Percentiles rank a stretch among this genome's conserved stretches.
phyloP scores from a whole-genome alignment of 768 basidiomycete species.

The Termitomyces sp. region DNA sequence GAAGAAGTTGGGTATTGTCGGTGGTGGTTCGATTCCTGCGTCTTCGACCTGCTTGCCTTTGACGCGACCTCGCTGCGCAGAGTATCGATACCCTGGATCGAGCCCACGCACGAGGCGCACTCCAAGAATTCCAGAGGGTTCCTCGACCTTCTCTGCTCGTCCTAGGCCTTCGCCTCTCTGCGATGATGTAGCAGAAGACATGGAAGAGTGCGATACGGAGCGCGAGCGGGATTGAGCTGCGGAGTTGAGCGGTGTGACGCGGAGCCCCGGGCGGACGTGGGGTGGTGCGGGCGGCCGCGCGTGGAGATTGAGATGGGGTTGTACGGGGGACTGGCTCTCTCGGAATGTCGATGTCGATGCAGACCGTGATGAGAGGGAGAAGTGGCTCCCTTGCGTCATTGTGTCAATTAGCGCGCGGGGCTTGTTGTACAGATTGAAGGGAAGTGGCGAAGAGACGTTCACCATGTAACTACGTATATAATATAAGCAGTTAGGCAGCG shows the following conservation, averaged over 20 bases:
- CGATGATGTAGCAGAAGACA: conserved; percentile 9
- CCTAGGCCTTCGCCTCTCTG: conserved; percentile 3
- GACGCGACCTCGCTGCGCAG: conserved; percentile 16
- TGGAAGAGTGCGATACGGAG: conserved; percentile 8
- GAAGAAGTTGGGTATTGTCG: not conserved
- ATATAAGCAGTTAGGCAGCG: not conserved
- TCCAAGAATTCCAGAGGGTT: conserved; percentile 17
- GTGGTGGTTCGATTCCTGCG: not conserved
- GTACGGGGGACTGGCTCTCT: conserved; percentile 11
- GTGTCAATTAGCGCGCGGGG: conserved; percentile 18
- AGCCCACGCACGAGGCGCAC: conserved; percentile 20
- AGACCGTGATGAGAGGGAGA: conserved; percentile 24
- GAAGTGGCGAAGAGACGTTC: conserved; percentile 51
- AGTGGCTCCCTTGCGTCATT: conserved; percentile 8
- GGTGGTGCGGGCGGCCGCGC: conserved; percentile 1
- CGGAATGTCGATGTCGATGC: conserved; percentile 20
- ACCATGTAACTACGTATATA: conserved; percentile 44
- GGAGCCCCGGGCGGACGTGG: conserved; percentile 10
- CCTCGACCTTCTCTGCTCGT: not conserved
- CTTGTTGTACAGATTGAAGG: conserved; percentile 55
- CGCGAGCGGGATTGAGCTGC: conserved; percentile 13
- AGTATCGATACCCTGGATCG: not conserved
- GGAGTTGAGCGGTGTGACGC: conserved; percentile 15
- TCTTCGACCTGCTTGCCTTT: conserved; percentile 9
- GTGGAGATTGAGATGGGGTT: conserved; percentile 1